These are phyloP conservation scores for Heliosperma pusillum DNA, from an alignment of 148 eudicot genomes.

Conservation along the genomic window DNA sequence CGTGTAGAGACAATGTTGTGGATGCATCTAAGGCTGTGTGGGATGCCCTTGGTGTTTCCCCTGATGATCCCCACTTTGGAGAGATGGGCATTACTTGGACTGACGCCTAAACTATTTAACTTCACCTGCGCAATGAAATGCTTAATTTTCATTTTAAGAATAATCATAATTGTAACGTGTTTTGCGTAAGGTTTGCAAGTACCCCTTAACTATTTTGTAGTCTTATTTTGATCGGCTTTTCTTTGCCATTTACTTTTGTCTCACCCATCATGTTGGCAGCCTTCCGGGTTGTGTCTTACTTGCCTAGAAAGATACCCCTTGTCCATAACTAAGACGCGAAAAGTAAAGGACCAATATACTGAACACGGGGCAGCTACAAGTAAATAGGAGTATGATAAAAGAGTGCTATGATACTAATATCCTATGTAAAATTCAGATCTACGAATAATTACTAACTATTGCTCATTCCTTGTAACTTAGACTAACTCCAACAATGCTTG, in stretches of 20 bases:
- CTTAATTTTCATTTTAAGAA: background rate
- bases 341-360: no score
- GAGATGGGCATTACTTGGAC: conserved; percentile 34
- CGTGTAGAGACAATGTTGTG: conserved; percentile 34
- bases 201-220: no score
- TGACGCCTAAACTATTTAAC: conserved; percentile 25
- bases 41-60: conserved; percentile 31
- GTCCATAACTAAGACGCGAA: no score
- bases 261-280: no score
- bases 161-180: background rate
- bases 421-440: no score
- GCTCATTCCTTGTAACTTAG: background rate
- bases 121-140: background rate
- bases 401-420: no score
- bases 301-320: no score
- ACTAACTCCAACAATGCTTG: background rate
- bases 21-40: conserved; percentile 46
- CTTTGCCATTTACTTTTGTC: no score
- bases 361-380: no score
- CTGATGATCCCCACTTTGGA: conserved; percentile 19
- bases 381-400: no score
- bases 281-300: no score
- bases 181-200: background rate
- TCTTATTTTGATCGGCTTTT: no score
- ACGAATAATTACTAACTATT: background rate